phyloP scores from a whole-genome alignment of 83 land plant species.

The Larix sibirica region DNA sequence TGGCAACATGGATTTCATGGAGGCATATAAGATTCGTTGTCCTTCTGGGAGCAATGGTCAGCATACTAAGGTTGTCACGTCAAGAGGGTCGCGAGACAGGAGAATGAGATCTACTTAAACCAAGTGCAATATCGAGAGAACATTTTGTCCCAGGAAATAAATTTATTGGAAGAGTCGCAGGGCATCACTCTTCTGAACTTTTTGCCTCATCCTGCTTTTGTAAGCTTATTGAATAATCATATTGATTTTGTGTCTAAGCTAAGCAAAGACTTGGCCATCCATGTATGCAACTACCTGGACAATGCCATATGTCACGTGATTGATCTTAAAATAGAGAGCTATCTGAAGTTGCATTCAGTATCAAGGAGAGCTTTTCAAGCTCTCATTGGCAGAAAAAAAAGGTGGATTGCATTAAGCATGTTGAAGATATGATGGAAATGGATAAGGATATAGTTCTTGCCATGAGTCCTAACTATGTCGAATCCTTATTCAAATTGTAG shows the following conservation, averaged over 20 bases:
- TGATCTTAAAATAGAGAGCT: slow-evolving; percentile 16
- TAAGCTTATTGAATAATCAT: slow-evolving; percentile 28
- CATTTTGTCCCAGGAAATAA: slow-evolving; percentile 42
- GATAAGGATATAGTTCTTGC: slow-evolving; percentile 43
- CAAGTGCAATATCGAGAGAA: background rate
- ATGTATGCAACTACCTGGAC: slow-evolving; percentile 23
- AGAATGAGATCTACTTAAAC: slow-evolving; percentile 41
- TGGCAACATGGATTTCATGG: background rate
- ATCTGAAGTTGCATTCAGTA: slow-evolving; percentile 31
- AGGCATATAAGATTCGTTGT: background rate
- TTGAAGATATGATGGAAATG: slow-evolving; percentile 43
- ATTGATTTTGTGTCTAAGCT: slow-evolving; percentile 20
- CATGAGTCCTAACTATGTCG: slow-evolving; percentile 31
- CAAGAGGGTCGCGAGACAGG: slow-evolving; percentile 42
- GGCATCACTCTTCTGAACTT: slow-evolving; percentile 57
- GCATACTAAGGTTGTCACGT: slow-evolving; percentile 31
- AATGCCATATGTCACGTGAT: slow-evolving; percentile 4
- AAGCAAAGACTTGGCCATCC: slow-evolving; percentile 17
- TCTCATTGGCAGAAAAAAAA: slow-evolving; percentile 18
- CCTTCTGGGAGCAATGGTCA: slow-evolving; percentile 17
- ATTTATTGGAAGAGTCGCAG: slow-evolving; percentile 26
- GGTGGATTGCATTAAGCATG: slow-evolving; percentile 18
- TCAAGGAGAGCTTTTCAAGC: background rate
- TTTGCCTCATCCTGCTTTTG: slow-evolving; percentile 40
- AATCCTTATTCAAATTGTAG: slow-evolving; percentile 9